These are phyloP conservation scores for Laetiporus sulphureus DNA, from an alignment of 1,284 basidiomycete genomes.

Conservation along the genomic window DNA sequence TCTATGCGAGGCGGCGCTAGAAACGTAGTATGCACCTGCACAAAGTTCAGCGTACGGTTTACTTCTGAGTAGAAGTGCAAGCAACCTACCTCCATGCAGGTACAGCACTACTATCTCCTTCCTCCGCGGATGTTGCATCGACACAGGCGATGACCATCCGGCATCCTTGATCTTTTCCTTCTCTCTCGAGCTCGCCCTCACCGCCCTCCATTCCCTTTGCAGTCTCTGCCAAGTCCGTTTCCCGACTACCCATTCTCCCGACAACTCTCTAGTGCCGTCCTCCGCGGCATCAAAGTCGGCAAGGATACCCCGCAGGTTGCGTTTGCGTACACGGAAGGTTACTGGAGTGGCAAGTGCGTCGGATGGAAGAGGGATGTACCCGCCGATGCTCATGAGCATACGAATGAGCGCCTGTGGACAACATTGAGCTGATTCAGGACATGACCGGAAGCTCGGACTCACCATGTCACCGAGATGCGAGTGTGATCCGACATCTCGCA, in stretches of 20 bases:
- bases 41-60: background rate
- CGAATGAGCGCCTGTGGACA: slow-evolving; percentile 59
- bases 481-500: slow-evolving; percentile 82
- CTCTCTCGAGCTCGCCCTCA: slow-evolving; percentile 13
- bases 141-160: slow-evolving; percentile 5
- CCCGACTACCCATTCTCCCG: slow-evolving; percentile 95
- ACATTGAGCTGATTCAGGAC: background rate
- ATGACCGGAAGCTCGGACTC: slow-evolving; percentile 20
- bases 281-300: slow-evolving; percentile 70
- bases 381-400: slow-evolving; percentile 74
- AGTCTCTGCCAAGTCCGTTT: slow-evolving; percentile 85
- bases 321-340: slow-evolving; percentile 78
- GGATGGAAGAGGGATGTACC: slow-evolving; percentile 83
- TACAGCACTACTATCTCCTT: slow-evolving; percentile 88
- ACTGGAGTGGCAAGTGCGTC: slow-evolving; percentile 96
- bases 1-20: slow-evolving; percentile 91
- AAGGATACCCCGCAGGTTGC: slow-evolving; percentile 73
- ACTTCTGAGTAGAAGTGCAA: background rate
- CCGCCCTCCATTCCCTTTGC: slow-evolving; percentile 75
- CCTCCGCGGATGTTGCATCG: slow-evolving; percentile 24
- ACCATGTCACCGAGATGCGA: slow-evolving; percentile 85
- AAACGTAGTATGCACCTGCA: slow-evolving; percentile 87
- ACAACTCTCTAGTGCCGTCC: slow-evolving; percentile 72
- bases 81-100: slow-evolving; percentile 78
- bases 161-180: slow-evolving; percentile 9